Base-by-base conservation (phyloP, 148 eudicot genomes). In the Vaccinium macrocarpon region DNA sequence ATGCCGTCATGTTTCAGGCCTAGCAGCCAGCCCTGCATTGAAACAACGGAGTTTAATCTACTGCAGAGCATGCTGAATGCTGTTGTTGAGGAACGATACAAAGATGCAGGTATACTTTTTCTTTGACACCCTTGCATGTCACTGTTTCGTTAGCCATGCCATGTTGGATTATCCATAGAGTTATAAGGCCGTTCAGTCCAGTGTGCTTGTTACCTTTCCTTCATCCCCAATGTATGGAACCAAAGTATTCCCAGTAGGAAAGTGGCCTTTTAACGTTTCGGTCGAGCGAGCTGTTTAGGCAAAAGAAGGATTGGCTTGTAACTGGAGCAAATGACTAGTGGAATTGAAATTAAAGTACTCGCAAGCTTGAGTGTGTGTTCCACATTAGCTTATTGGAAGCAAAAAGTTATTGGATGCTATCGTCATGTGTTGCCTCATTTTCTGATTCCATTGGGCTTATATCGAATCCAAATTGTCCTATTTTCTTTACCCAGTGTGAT, bases 21-120 rank as follows among this genome's bases (percentile, higher is more conserved):
- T 21, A 92, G 82, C 84, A 91, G 94, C 57, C 86, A 94, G 87
- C 93, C 93, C 64, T 91, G 95, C 81, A 76, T 88, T 78, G 98
- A 92, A 86, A 92, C 98, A 29, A 87, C 88, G 78, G 98, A 96
- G 87, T 93, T 94, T 77, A 85, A 88, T 89, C 90, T 96, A 76
- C 81, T 96, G 62, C 89, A 94, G 18, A 96, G 92, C 87, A 96
- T 96, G 99, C 90, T 92, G 87, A 89, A 90, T 88, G 99, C 98
- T 83, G 95, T 91, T 84, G 89, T 86, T 68, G 97, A 94, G 85
- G 99, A 93, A 85, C 95, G 98, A 18, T 96, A 94, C 87, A 87
- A 81, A 85, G 99, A 96, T 87, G 99, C 99, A 81, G 99, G 99
- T 95, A 90, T 84, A 78, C 56, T 35, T 29, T 68, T 53, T 52